Base-by-base conservation (phyloP, 257 asterid species). In the Solanum sejunctum region DNA sequence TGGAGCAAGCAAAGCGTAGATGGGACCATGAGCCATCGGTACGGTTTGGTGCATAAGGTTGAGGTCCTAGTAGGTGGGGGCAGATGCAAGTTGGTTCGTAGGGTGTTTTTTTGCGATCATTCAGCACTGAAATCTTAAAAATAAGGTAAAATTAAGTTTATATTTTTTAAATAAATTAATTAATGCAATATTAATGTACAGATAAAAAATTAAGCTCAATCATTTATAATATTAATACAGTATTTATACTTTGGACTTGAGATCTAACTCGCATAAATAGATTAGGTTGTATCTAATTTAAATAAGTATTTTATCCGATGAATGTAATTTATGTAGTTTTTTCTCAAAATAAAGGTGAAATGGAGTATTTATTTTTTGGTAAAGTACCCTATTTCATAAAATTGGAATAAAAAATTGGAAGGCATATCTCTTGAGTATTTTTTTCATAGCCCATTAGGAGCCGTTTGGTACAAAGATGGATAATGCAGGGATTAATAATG, bases 31-130 rank as follows among this genome's bases (percentile, higher is more conserved):
- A 28, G 8, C 58, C 58, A 7, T 20, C n/a, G 12, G 39, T 47
- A 36, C 0, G 63, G 47, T 26, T 51, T 26, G 16, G 16, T 21
- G 60, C 21, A 47, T 8, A 26, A 49, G 23, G 21, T 1, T 8
- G 12, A 23, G 43, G 43, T 75, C 78, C 12, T 36, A 6, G 8
- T 23, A 61, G 16, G 41, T 6, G 23, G 39, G 69, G 36, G 10
- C 5, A 39, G 18, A 0, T 61, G 16, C 55, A 12, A 1, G 16
- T 12, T 21, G 9, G 4, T 9, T 63, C 23, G 23, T 23, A 23
- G 39, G 10, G 9, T 63, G 18, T 23, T 6, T 12, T 26, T 63
- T 12, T 0, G 0, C 6, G 0, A 13, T 4, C 2, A 1, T 2
- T 12, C 13, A 12, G 5, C 21, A 60, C 21, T 21, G 6, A 57